Conservation (phyloP, 2,329 filamentous ascomycete species). For the Rhytidhysteron rufulum region DNA sequence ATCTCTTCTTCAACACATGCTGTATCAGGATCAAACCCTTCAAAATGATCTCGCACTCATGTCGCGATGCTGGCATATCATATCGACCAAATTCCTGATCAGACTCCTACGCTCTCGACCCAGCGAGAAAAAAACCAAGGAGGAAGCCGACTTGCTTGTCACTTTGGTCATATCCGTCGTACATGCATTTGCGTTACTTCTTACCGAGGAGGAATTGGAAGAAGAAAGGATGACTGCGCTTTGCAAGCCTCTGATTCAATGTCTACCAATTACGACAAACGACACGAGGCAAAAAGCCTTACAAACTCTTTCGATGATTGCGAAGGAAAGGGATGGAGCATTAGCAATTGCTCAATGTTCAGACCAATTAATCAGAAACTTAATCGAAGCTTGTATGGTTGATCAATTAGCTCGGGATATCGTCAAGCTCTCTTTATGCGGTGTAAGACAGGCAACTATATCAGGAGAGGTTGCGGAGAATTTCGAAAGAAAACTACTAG, state of each 20-base stretch:
- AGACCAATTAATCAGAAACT: background rate
- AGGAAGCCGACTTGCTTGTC: slow-evolving; percentile 58
- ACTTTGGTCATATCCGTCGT: slow-evolving; percentile 61
- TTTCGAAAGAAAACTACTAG: too few relatives aligned
- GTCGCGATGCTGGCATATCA: slow-evolving; percentile 54
- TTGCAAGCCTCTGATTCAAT: slow-evolving; percentile 50
- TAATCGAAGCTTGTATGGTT: background rate
- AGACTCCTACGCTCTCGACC: slow-evolving; percentile 53
- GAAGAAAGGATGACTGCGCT: slow-evolving; percentile 50
- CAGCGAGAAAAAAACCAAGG: slow-evolving; percentile 15
- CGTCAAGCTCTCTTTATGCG: background rate
- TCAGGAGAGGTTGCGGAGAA: too few relatives aligned
- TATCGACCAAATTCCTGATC: slow-evolving; percentile 62
- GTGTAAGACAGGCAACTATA: too few relatives aligned
- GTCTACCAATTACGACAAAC: background rate
- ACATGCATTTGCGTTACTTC: slow-evolving; percentile 57
- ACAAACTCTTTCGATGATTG: slow-evolving; percentile 1
- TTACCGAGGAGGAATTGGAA: slow-evolving; percentile 48
- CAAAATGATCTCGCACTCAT: slow-evolving; percentile 47
- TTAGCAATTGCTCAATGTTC: background rate
- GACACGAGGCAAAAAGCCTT: background rate
- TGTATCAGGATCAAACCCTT: slow-evolving; percentile 58
- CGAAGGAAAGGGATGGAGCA: background rate
- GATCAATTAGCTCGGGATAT: background rate
- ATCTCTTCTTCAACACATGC: slow-evolving; percentile 61